Evolutionary conservation across 1,284 basidiomycete genomes (phyloP).

Genomic region (Volvariella surrecta): DNA sequence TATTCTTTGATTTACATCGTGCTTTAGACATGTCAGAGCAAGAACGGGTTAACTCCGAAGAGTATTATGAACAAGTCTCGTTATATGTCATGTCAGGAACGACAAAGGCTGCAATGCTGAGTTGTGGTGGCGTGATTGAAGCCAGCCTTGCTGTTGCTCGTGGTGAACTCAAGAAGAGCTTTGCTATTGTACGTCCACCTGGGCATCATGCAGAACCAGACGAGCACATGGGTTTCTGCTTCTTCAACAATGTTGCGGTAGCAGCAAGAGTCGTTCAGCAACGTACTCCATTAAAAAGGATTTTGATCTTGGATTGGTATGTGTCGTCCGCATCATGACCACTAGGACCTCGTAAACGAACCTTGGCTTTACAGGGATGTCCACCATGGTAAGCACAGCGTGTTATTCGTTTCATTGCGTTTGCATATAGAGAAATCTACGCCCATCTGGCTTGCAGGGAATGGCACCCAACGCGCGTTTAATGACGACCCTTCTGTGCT

Average conservation of each 20-base stretch:
- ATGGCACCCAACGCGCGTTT: slow-evolving; percentile 95
- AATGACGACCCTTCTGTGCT: slow-evolving; percentile 86
- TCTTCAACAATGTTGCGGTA: slow-evolving; percentile 98
- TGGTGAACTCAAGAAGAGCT: slow-evolving; percentile 76
- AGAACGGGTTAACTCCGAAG: slow-evolving; percentile 62
- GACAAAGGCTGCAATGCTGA: slow-evolving; percentile 77
- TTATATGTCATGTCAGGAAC: slow-evolving; percentile 89
- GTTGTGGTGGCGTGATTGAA: slow-evolving; percentile 93
- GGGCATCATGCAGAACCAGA: slow-evolving; percentile 99
- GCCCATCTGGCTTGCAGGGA: slow-evolving; percentile 44
- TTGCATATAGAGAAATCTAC: neutral
- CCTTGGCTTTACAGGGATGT: slow-evolving; percentile 70
- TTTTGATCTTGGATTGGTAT: slow-evolving; percentile 94
- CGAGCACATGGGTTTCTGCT: slow-evolving; percentile 98
- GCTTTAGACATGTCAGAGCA: slow-evolving; percentile 61
- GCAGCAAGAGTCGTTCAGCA: slow-evolving; percentile 78
- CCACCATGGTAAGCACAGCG: slow-evolving; percentile 74
- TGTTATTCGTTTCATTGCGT: neutral
- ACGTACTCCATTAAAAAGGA: slow-evolving; percentile 60
- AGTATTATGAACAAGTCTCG: slow-evolving; percentile 84
- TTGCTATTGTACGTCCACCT: slow-evolving; percentile 95
- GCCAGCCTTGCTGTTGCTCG: slow-evolving; percentile 83
- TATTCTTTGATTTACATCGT: slow-evolving; percentile 10
- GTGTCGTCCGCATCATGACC: slow-evolving; percentile 20
- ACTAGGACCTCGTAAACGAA: neutral